Conservation (phyloP, 495 filamentous ascomycete species). For the Stereocaulon alpinum region DNA sequence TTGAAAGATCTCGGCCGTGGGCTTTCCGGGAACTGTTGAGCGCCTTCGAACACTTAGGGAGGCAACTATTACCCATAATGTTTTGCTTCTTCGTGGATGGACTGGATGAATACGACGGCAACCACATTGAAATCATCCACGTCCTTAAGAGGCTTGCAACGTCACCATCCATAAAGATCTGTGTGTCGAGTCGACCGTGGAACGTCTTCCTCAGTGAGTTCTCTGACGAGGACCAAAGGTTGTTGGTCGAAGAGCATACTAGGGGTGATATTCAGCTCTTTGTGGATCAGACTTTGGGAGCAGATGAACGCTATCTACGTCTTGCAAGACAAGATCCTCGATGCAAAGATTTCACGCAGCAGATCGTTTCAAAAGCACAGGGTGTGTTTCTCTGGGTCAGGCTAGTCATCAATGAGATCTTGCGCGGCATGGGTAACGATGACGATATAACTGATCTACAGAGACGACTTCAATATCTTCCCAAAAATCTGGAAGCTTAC, state of each 20-base stretch:
- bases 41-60: neutral
- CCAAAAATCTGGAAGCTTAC: constrained; percentile 23
- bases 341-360: constrained; percentile 5
- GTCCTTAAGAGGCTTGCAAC: constrained; percentile 17
- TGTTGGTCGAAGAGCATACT: constrained; percentile 13
- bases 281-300: neutral
- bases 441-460: constrained; percentile 23
- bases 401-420: constrained; percentile 26
- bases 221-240: neutral
- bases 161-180: constrained; percentile 33
- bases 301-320: neutral
- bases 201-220: constrained; percentile 34
- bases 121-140: constrained; percentile 19
- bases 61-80: constrained; percentile 6
- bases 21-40: neutral
- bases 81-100: constrained; percentile 43
- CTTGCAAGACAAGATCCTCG: neutral
- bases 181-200: constrained; percentile 43
- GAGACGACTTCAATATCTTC: constrained; percentile 21
- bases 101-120: constrained; percentile 31
- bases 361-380: constrained; percentile 10
- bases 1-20: neutral
- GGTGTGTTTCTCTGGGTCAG: constrained; percentile 36
- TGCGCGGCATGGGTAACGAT: constrained; percentile 25
- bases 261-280: constrained; percentile 11